phyloP scores from a whole-genome alignment of 75 land plant genomes.

The Isoetes taiwanensis region DNA sequence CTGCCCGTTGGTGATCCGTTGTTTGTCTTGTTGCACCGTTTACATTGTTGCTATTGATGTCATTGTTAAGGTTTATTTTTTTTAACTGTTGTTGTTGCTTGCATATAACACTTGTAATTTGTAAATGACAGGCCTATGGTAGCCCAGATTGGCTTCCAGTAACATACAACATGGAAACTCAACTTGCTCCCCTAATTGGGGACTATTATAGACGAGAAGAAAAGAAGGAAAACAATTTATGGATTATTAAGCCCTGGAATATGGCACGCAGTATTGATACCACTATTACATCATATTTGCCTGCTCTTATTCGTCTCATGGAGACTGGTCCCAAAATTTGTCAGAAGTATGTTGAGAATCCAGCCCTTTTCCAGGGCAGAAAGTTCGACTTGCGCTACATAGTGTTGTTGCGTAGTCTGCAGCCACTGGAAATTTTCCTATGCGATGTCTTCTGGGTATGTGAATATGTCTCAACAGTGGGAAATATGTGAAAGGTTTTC shows the following conservation, averaged over 20 bases:
- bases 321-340: constrained; percentile 98
- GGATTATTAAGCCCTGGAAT: constrained; percentile 98
- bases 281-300: constrained; percentile 55
- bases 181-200: constrained; percentile 69
- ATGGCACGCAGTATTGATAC: constrained; percentile 99
- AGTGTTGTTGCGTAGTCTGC: constrained; percentile 72
- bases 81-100: neutral
- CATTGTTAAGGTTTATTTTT: neutral
- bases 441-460: constrained; percentile 88
- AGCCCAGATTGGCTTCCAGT: constrained; percentile 76
- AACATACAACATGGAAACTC: constrained; percentile 83
- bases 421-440: constrained; percentile 77
- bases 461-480: no score
- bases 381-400: constrained; percentile 94
- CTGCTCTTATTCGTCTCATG: constrained; percentile 72
- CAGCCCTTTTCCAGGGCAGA: constrained; percentile 66
- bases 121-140: constrained; percentile 53
- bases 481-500: no score
- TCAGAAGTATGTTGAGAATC: constrained; percentile 90
- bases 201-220: constrained; percentile 58
- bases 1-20: neutral
- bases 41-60: neutral
- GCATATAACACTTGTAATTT: neutral
- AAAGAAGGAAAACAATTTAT: constrained; percentile 58
- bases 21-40: neutral